phyloP scores from a whole-genome alignment of 257 asterid genomes.

The Nemophila menziesii region DNA sequence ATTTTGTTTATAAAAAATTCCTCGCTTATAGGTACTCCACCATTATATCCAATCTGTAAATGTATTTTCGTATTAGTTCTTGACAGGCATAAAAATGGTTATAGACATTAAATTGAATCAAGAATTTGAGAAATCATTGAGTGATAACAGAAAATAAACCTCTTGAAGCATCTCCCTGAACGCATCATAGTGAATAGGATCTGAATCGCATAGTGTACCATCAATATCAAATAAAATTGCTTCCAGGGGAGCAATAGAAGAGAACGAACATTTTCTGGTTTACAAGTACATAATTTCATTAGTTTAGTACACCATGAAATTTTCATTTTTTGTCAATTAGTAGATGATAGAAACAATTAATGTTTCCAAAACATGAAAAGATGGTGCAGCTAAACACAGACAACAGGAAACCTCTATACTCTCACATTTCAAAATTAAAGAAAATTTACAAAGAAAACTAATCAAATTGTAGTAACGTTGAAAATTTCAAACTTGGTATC shows the following conservation, averaged over 20 bases:
- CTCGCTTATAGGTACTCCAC: slow-evolving; percentile 64
- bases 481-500: no score
- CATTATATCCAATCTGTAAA: slow-evolving; percentile 60
- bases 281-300: slow-evolving; percentile 6
- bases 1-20: slow-evolving; percentile 50
- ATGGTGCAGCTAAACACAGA: neutral
- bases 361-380: neutral
- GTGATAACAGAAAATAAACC: slow-evolving; percentile 18
- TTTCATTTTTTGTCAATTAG: neutral
- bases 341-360: neutral
- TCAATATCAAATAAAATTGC: slow-evolving; percentile 75
- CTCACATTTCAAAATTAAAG: neutral
- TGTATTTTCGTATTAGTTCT: neutral
- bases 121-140: neutral
- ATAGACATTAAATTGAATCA: neutral
- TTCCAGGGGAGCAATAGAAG: slow-evolving; percentile 59
- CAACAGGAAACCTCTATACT: neutral
- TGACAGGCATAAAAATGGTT: neutral
- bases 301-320: neutral
- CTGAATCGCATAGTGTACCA: slow-evolving; percentile 78
- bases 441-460: no score
- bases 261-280: slow-evolving; percentile 25
- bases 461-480: neutral
- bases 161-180: slow-evolving; percentile 85
- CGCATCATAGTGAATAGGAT: slow-evolving; percentile 70